phyloP scores from a whole-genome alignment of 1,139 yeast species.

The Pichia kudriavzevii region DNA sequence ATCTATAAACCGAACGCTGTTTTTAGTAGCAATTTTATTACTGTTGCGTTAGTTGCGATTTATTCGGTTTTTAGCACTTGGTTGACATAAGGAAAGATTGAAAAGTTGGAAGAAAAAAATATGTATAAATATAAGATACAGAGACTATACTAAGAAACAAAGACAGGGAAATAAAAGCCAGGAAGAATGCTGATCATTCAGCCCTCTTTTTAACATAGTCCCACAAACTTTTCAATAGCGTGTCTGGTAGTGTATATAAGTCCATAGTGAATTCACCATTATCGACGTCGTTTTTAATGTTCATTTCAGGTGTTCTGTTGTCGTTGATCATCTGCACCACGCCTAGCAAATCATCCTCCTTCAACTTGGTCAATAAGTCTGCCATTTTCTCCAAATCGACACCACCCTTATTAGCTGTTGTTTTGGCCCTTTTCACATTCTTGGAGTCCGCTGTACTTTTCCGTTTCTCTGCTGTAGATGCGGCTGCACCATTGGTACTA shows the following conservation, averaged over 20 bases:
- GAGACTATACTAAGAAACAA: no score
- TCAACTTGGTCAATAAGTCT: constrained; percentile 77
- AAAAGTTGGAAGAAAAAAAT: neutral
- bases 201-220: constrained; percentile 77
- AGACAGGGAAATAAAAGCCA: neutral
- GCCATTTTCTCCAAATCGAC: constrained; percentile 89
- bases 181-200: constrained; percentile 26
- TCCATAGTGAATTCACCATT: constrained; percentile 98
- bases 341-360: constrained; percentile 87
- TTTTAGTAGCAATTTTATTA: no score
- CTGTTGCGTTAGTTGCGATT: no score
- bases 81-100: no score
- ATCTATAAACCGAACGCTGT: no score
- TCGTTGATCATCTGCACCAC: constrained; percentile 98
- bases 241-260: constrained; percentile 87
- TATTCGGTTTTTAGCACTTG: no score
- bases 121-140: no score
- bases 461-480: constrained; percentile 19
- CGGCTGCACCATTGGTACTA: constrained; percentile 24
- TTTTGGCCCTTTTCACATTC: constrained; percentile 56
- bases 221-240: constrained; percentile 86
- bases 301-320: constrained; percentile 92
- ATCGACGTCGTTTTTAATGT: constrained; percentile 89
- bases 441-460: constrained; percentile 31
- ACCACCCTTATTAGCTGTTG: constrained; percentile 51